phyloP scores from a whole-genome alignment of 106 monocot genomes.

The Narthecium ossifragum region DNA sequence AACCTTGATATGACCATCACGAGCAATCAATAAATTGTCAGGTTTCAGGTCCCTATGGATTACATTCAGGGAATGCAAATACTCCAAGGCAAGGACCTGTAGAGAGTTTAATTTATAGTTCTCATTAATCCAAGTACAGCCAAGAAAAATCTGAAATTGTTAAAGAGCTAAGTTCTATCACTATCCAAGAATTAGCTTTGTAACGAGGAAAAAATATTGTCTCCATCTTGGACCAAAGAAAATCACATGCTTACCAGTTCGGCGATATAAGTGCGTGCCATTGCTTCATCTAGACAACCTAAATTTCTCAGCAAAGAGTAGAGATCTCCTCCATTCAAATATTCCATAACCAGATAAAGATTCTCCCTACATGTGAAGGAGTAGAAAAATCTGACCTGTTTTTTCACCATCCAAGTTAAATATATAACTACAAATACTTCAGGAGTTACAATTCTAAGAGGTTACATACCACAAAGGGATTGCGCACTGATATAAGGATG shows the following conservation, averaged over 20 bases:
- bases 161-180: too few species aligned
- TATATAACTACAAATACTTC: slow-evolving; percentile 3
- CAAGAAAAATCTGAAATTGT: too few species aligned
- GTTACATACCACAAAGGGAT: slow-evolving; percentile 90
- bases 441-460: neutral
- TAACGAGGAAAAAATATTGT: too few species aligned
- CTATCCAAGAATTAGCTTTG: too few species aligned
- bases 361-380: slow-evolving; percentile 99
- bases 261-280: slow-evolving; percentile 88
- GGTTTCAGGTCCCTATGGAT: slow-evolving; percentile 98
- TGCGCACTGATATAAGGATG: slow-evolving; percentile 90
- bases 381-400: slow-evolving; percentile 98
- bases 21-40: slow-evolving; percentile 89
- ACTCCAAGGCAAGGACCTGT: slow-evolving; percentile 97
- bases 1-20: slow-evolving; percentile 93
- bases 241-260: slow-evolving; percentile 88
- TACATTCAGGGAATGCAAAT: slow-evolving; percentile 85
- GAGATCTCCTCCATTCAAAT: slow-evolving; percentile 94
- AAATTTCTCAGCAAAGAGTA: slow-evolving; percentile 93
- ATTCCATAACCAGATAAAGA: slow-evolving; percentile 98
- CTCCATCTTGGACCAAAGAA: too few species aligned
- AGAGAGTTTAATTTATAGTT: too few species aligned
- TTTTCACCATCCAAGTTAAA: slow-evolving; percentile 20
- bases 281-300: slow-evolving; percentile 93
- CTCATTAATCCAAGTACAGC: too few species aligned